Evolutionary conservation across 2,329 filamentous ascomycete species (phyloP).

Genomic region (Hymenoscyphus occultus): DNA sequence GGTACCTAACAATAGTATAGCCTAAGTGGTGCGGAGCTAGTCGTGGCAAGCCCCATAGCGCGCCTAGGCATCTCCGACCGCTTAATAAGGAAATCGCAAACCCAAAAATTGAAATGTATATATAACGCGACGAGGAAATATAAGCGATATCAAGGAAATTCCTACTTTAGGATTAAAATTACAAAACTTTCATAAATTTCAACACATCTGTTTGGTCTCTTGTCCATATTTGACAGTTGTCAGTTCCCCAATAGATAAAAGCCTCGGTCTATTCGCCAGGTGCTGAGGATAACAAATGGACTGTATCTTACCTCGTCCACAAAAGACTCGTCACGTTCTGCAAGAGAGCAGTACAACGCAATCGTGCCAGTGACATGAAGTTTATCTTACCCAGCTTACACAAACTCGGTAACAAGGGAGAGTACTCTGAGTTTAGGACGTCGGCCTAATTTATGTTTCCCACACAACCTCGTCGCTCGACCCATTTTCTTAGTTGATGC

Average conservation of each 20-base stretch:
- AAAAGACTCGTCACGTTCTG: background rate
- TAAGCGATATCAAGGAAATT: too few species aligned
- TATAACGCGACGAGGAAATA: too few species aligned
- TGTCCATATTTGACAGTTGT: too few species aligned
- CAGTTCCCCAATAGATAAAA: background rate
- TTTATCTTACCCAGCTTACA: background rate
- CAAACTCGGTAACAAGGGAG: background rate
- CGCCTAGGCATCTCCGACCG: too few species aligned
- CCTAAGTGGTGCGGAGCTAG: too few species aligned
- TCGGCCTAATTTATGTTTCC: background rate
- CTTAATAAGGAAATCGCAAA: too few species aligned
- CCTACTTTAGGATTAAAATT: too few species aligned
- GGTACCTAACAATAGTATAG: too few species aligned
- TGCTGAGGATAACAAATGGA: background rate
- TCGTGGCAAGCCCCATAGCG: too few species aligned
- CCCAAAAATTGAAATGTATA: too few species aligned
- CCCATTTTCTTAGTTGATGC: background rate
- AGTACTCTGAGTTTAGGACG: background rate
- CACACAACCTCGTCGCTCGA: background rate
- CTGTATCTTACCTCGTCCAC: background rate
- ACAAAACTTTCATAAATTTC: too few species aligned
- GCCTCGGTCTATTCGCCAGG: background rate
- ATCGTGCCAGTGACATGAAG: background rate
- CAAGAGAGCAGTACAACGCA: background rate
- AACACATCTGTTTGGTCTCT: too few species aligned